Base-by-base conservation (phyloP, 305 asterid genomes). In the Fraxinus baroniana region DNA sequence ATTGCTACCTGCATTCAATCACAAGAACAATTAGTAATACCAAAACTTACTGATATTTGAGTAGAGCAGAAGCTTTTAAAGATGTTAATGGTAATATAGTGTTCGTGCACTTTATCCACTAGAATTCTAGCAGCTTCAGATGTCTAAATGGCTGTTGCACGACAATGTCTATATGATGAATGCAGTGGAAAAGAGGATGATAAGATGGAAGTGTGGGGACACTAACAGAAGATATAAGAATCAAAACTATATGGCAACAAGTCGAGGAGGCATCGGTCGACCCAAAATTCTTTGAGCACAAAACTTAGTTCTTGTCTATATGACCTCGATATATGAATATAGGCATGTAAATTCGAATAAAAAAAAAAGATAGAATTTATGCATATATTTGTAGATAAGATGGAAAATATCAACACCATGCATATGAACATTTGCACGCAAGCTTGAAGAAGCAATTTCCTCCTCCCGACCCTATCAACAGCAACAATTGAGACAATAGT, bases 361-460 rank as follows among this genome's bases (percentile, higher is more conserved):
- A 13, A 64, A 64, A 64, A 9, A 2, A 7, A 64, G 2, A 64
- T 3, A 24, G 72, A 2, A 24, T 57, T 55, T 55, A 57, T 57
- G 68, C 28, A 57, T 57, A 7, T 57, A 57, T 18, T 18, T 57
- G 68, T 57, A 57, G 13, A 57, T 57, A 57, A 57, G 28, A 57
- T 18, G 28, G 28, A 18, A 55, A 70, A 24, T 3, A 76, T 17
- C 20, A 28, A 9, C 83, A 83, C 90, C 86, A 85, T 86, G 52
- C 86, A 79, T 8, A 87, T 49, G 8, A 83, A 28, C 88, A 87
- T 87, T 79, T 87, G 88, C 44, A 78, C 80, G 44, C 87, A 79
- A 77, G 88, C 90, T 62, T 87, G 87, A 20, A 87, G 88, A 79
- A 87, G 90, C 83, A 87, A 80, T 71, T 83, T 85, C 78, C 84